These are phyloP conservation scores for Metschnikowia koreensis DNA, from an alignment of 805 yeast genomes.

Conservation along the genomic window DNA sequence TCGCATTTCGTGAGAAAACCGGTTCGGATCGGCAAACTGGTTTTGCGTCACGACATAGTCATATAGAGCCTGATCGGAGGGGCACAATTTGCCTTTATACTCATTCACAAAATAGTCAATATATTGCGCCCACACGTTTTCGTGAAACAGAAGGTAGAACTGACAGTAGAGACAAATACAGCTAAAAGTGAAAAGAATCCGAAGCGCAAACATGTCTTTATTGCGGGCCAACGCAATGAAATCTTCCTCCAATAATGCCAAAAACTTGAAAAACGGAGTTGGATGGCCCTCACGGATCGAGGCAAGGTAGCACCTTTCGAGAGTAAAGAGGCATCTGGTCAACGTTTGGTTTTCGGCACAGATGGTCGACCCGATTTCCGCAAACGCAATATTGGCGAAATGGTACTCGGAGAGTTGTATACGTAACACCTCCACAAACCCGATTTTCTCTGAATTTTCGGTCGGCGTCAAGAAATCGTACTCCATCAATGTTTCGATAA, in stretches of 20 bases:
- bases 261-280: conserved; percentile 32
- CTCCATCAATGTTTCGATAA: conserved; percentile 6
- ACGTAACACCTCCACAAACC: conserved; percentile 9
- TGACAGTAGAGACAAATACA: conserved; percentile 20
- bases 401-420: conserved; percentile 3
- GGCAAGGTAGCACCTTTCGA: conserved; percentile 16
- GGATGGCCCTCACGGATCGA: conserved; percentile 24
- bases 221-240: conserved; percentile 21
- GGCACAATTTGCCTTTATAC: conserved; percentile 1
- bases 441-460: conserved; percentile 1
- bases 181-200: conserved; percentile 24
- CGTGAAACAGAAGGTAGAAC: conserved; percentile 21
- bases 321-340: conserved; percentile 8
- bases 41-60: conserved; percentile 6
- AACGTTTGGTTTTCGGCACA: conserved; percentile 11
- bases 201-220: conserved; percentile 25
- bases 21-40: background rate
- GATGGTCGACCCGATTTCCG: conserved; percentile 10
- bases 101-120: conserved; percentile 18
- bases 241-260: conserved; percentile 18
- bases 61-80: conserved; percentile 9
- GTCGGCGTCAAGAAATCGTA: conserved; percentile 1
- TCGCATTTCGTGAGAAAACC: conserved; percentile 5
- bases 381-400: conserved; percentile 4
- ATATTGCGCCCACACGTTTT: conserved; percentile 32